phyloP scores from a whole-genome alignment of 441 rosid species.

The Bruguiera hainesii region DNA sequence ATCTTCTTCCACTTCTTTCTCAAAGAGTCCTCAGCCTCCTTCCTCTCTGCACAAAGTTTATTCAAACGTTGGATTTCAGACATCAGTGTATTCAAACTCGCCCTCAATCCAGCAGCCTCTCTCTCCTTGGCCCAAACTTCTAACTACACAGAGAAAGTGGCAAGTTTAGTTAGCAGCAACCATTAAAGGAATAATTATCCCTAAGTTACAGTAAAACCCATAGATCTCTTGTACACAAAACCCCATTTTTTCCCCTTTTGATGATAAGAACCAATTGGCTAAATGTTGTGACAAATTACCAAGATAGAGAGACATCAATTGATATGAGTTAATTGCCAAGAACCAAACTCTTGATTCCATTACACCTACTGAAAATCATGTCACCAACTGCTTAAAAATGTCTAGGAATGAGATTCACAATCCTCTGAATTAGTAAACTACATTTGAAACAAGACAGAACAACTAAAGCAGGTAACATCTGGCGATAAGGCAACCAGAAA shows the following conservation, averaged over 20 bases:
- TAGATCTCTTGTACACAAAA: no score
- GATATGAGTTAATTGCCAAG: no score
- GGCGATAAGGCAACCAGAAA: background rate
- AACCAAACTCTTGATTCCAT: no score
- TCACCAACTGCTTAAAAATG: no score
- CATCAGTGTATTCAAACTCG: conserved; percentile 79
- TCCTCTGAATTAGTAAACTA: background rate
- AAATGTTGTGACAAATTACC: no score
- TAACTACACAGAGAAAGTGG: conserved; percentile 44
- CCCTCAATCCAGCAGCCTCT: conserved; percentile 86
- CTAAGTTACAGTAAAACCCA: no score
- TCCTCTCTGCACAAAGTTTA: conserved; percentile 87
- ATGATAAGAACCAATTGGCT: no score
- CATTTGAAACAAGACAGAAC: background rate
- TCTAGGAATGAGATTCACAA: no score
- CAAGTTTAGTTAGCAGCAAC: conserved; percentile 7
- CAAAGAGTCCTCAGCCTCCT: conserved; percentile 91
- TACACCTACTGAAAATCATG: no score
- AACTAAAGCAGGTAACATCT: background rate
- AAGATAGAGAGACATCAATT: no score
- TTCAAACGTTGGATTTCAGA: conserved; percentile 81
- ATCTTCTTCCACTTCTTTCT: conserved; percentile 97
- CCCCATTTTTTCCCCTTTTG: no score
- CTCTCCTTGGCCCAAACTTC: conserved; percentile 98
- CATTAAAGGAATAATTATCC: no score